Evolutionary conservation across 441 rosid genomes (phyloP).

Genomic region (Lagerstroemia fauriei): DNA sequence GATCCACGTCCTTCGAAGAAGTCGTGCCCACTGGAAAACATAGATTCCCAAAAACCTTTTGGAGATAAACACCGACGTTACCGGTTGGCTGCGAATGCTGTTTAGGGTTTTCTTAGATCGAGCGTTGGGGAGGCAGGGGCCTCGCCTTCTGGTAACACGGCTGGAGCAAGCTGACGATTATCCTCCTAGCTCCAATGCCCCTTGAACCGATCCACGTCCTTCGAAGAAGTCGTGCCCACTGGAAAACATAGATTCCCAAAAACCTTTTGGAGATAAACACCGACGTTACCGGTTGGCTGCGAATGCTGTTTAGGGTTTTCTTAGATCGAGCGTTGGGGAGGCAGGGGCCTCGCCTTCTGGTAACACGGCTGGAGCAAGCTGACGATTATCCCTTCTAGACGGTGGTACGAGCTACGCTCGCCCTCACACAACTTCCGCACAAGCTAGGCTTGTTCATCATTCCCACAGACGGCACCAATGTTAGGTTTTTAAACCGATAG

Average conservation of each 20-base stretch:
- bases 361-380: no score
- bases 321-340: slow-evolving; percentile 8
- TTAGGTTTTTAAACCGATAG: no score
- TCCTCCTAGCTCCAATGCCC: slow-evolving; percentile 88
- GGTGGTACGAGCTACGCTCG: no score
- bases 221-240: slow-evolving; percentile 41
- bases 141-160: slow-evolving; percentile 37
- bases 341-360: slow-evolving; percentile 37
- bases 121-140: slow-evolving; percentile 26
- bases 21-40: slow-evolving; percentile 32
- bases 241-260: neutral
- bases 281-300: neutral
- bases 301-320: neutral
- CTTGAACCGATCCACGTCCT: slow-evolving; percentile 65
- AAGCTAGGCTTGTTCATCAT: no score
- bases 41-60: neutral
- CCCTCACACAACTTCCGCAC: no score
- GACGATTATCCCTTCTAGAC: no score
- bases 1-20: slow-evolving; percentile 51
- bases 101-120: neutral
- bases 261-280: neutral
- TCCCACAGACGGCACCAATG: no score
- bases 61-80: neutral
- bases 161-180: no score
- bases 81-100: neutral